These are phyloP conservation scores for Exophiala dermatitidis DNA, from an alignment of 2,329 filamentous ascomycete genomes.

Conservation along the genomic window DNA sequence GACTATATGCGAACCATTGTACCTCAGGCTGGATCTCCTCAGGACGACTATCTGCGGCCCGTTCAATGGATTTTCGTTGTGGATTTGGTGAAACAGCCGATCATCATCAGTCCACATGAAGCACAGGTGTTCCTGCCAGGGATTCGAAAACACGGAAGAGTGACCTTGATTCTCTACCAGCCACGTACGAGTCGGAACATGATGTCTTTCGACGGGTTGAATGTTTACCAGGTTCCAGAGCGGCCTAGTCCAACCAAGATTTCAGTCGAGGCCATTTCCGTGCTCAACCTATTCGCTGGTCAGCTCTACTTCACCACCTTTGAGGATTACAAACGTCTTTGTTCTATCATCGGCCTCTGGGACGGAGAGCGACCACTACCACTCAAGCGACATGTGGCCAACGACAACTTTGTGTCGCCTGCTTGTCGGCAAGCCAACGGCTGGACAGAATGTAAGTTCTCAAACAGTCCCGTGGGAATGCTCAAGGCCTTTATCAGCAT, in stretches of 20 bases:
- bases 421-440: conserved; percentile 25
- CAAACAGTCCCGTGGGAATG: conserved; percentile 38
- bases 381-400: conserved; percentile 23
- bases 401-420: conserved; percentile 29
- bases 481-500: conserved; percentile 35
- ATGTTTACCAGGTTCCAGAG: conserved; percentile 38
- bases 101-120: conserved; percentile 57
- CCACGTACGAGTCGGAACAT: conserved; percentile 39
- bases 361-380: conserved; percentile 37
- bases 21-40: neutral
- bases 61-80: conserved; percentile 50
- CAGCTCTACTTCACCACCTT: conserved; percentile 55
- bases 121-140: conserved; percentile 45
- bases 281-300: conserved; percentile 61
- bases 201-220: conserved; percentile 41
- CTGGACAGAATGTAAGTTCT: conserved; percentile 30
- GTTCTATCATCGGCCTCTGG: conserved; percentile 23
- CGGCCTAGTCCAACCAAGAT: conserved; percentile 13
- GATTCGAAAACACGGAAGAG: conserved; percentile 34
- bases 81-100: conserved; percentile 29
- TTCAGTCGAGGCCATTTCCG: conserved; percentile 33
- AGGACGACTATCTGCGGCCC: conserved; percentile 46
- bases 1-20: conserved; percentile 48
- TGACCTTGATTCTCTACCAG: conserved; percentile 47
- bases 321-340: conserved; percentile 44